These are phyloP conservation scores for Powellomyces hirtus DNA, from an alignment of 192 early-diverging fungal species.

Conservation along the genomic window DNA sequence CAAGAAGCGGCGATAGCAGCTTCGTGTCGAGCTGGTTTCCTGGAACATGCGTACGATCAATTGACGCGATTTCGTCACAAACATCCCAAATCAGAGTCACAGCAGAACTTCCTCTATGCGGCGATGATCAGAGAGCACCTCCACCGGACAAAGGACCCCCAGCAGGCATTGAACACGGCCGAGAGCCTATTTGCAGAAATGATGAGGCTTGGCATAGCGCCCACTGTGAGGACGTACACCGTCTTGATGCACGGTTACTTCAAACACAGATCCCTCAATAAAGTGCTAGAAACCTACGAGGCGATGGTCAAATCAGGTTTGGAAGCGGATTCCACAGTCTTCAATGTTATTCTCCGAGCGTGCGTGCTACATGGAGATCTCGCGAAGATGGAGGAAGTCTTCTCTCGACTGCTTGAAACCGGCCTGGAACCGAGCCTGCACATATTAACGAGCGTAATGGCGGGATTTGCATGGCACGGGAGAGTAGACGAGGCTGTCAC, in stretches of 20 bases:
- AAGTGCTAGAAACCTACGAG: not conserved
- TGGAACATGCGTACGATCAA: not conserved
- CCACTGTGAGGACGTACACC: conserved; percentile 4
- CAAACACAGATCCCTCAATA: not conserved
- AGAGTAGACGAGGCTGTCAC: not conserved
- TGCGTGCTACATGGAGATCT: conserved; percentile 10
- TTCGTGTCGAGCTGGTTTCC: not conserved
- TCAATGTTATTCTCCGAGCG: conserved; percentile 3
- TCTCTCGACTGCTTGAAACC: not conserved
- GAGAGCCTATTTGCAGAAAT: conserved; percentile 19
- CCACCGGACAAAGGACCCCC: not conserved
- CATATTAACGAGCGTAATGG: conserved; percentile 12
- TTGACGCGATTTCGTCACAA: too few relatives aligned
- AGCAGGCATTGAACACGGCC: not conserved
- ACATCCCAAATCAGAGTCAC: not conserved
- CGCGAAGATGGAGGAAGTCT: conserved; percentile 2
- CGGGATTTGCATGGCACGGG: not conserved
- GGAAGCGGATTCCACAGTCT: conserved; percentile 1
- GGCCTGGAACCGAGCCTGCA: not conserved
- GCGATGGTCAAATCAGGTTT: conserved; percentile 8
- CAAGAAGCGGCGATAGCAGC: not conserved
- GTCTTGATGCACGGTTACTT: conserved; percentile 14
- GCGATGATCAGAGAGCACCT: conserved; percentile 3
- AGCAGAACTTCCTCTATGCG: conserved; percentile 2
- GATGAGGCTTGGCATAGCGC: not conserved